Conservation (phyloP, 768 basidiomycete genomes). For the Porphyrellus cyaneotinctus region DNA sequence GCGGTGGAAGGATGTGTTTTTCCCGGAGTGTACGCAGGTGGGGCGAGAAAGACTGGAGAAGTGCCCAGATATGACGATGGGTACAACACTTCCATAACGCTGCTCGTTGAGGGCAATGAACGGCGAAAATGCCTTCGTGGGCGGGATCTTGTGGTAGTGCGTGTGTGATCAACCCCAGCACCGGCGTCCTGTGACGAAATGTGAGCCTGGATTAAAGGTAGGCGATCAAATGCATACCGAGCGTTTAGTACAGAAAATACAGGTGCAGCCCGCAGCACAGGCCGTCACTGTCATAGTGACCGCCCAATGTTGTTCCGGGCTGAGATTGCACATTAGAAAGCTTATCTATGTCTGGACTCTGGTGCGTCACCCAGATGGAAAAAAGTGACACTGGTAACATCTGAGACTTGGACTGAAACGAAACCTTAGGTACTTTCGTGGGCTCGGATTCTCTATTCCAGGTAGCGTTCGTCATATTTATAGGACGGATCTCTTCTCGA, state of each 20-base stretch:
- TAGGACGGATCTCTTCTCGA: no score
- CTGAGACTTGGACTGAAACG: conserved; percentile 5
- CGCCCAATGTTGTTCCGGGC: conserved; percentile 11
- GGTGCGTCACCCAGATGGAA: no score
- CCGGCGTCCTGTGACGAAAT: conserved; percentile 8
- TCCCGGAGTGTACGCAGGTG: conserved; percentile 21
- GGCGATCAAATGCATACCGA: conserved; percentile 1
- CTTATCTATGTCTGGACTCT: no score
- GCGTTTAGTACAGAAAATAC: conserved; percentile 4
- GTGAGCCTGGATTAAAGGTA: background rate
- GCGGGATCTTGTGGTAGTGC: background rate
- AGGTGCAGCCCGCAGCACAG: conserved; percentile 11
- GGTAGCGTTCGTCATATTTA: no score
- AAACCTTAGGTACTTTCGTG: background rate
- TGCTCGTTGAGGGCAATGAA: conserved; percentile 19
- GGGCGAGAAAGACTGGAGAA: conserved; percentile 8
- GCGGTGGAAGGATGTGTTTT: no score
- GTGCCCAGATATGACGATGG: conserved; percentile 16
- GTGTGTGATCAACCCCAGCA: background rate
- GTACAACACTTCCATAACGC: conserved; percentile 25
- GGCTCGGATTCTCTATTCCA: no score
- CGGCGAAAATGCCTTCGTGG: conserved; percentile 3
- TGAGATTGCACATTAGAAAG: background rate
- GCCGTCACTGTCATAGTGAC: conserved; percentile 7
- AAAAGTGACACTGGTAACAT: background rate